Evolutionary conservation across 768 basidiomycete species (phyloP).

Genomic region (Boletus reticulatus): DNA sequence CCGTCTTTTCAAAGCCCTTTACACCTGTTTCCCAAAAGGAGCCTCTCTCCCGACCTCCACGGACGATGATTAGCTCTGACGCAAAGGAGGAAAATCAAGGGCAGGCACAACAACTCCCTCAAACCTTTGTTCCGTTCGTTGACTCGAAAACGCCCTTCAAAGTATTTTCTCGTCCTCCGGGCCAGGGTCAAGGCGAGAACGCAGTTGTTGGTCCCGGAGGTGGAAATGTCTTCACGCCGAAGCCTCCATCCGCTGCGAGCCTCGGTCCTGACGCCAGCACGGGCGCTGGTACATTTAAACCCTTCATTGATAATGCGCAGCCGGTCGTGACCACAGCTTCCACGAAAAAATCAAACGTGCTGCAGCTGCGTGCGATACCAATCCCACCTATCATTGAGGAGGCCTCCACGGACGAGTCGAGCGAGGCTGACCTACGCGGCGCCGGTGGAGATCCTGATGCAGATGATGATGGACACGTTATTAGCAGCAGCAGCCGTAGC

Average conservation of each 20-base stretch:
- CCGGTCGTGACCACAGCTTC: conserved; percentile 16
- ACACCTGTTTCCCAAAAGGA: conserved; percentile 52
- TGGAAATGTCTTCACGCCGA: conserved; percentile 43
- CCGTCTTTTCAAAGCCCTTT: conserved; percentile 62
- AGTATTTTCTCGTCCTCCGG: conserved; percentile 70
- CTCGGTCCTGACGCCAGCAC: conserved; percentile 3
- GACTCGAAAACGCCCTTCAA: conserved; percentile 45
- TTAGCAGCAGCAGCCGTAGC: conserved; percentile 28
- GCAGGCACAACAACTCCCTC: conserved; percentile 18
- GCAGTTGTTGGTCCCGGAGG: conserved; percentile 17
- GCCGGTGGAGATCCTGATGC: conserved; percentile 18
- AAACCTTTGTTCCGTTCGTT: conserved; percentile 42
- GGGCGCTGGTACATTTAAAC: conserved; percentile 31
- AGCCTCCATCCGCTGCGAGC: conserved; percentile 30
- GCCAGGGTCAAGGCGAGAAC: conserved; percentile 40
- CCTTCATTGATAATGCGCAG: conserved; percentile 33
- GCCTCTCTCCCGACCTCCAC: conserved; percentile 25
- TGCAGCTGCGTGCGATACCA: conserved; percentile 18
- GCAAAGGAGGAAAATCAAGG: conserved; percentile 16
- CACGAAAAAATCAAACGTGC: conserved; percentile 16
- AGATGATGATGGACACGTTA: conserved; percentile 25
- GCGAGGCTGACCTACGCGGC: conserved; percentile 24
- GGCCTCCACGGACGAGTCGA: conserved; percentile 32
- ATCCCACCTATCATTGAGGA: conserved; percentile 26
- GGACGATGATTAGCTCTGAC: conserved; percentile 18